A percentile compares a stretch with the other conserved stretches of the same genome.
Evolutionary conservation across 2,329 filamentous ascomycete genomes (phyloP).

Genomic region (Trichothecium roseum): DNA sequence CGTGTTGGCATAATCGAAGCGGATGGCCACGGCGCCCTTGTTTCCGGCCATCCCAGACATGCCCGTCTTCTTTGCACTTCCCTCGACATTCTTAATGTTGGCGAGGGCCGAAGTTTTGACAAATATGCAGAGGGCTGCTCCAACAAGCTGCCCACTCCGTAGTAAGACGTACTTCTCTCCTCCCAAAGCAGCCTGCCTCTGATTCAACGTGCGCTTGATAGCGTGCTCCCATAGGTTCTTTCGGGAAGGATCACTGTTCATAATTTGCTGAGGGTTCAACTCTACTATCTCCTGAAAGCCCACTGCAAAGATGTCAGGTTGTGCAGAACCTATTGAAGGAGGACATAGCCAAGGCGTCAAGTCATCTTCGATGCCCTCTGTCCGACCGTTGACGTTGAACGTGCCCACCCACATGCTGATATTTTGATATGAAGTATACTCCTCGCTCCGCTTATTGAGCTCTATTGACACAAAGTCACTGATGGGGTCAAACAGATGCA

Average conservation of each 20-base stretch:
- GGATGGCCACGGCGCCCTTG: conserved; percentile 93
- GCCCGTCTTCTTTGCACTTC: conserved; percentile 85
- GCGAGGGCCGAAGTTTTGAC: conserved; percentile 67
- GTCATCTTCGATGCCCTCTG: conserved; percentile 66
- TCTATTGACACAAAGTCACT: conserved; percentile 82
- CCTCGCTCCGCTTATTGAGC: conserved; percentile 53
- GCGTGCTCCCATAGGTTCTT: conserved; percentile 80
- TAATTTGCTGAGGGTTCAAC: conserved; percentile 93
- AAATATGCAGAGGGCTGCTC: conserved; percentile 85
- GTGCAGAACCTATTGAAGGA: conserved; percentile 39
- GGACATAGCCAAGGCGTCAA: conserved; percentile 81
- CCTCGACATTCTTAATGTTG: conserved; percentile 93
- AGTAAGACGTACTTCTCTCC: conserved; percentile 79
- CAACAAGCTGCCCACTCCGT: conserved; percentile 86
- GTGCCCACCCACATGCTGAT: conserved; percentile 82
- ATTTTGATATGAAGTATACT: conserved; percentile 64
- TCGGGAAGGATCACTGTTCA: conserved; percentile 88
- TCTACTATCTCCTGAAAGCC: conserved; percentile 99
- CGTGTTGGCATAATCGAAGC: conserved; percentile 88
- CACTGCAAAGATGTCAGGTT: conserved; percentile 79
- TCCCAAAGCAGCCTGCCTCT: conserved; percentile 51
- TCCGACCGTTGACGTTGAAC: conserved; percentile 90
- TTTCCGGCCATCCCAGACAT: conserved; percentile 97
- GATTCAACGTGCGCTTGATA: conserved; percentile 69
- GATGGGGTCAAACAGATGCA: conserved; percentile 85